Evolutionary conservation across 148 eudicot genomes (phyloP), one percentile per base, ranked within the genome.

Genomic region (Rhododendron simsii): DNA sequence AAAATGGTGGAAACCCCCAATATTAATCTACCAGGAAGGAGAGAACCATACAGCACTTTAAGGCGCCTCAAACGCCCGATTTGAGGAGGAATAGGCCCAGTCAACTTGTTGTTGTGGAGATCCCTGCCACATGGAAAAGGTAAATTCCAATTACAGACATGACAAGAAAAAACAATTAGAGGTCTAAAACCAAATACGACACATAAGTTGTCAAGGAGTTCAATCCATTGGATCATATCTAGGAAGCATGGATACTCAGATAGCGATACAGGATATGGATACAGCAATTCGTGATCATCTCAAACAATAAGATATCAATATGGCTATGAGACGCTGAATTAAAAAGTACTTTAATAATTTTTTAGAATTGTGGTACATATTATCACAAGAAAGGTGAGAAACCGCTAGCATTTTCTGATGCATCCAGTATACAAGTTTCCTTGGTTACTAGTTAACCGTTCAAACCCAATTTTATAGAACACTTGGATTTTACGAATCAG

Each of bases 61-160:
- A 92, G 94, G 57, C 87, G 93, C 92, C 80, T 92, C 92, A 92
- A 85, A 63, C 98, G 93, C 80, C 96, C 98, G 84, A 97, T 97
- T 88, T 97, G 99, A 82, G 99, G 93, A 63, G 99, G 99, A 88
- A 97, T 93, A 85, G 98, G 99, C 73, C 98, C 99, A 2, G 96
- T 97, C 89, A 97, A 81, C 92, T 97, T 97, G 89, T 97, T 97
- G 90, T 95, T 97, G 85, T 95, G 99, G 20, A 97, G 94, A 89
- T 97, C 99, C 95, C 98, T 97, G 95, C 73, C 82, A 88, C 28
- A 61, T 37, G 59, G 80, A 74, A 67, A 57, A 39, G 9, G 59
- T 16, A 53, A 55, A 21, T 53, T 8, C 20, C 4, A 53, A 10
- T 47, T 13, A 30, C 12, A 55, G 26, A 8, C 69, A 39, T 39